These are phyloP conservation scores for Alternaria sp. DNA, from an alignment of 2,329 filamentous ascomycete genomes.

Conservation along the genomic window DNA sequence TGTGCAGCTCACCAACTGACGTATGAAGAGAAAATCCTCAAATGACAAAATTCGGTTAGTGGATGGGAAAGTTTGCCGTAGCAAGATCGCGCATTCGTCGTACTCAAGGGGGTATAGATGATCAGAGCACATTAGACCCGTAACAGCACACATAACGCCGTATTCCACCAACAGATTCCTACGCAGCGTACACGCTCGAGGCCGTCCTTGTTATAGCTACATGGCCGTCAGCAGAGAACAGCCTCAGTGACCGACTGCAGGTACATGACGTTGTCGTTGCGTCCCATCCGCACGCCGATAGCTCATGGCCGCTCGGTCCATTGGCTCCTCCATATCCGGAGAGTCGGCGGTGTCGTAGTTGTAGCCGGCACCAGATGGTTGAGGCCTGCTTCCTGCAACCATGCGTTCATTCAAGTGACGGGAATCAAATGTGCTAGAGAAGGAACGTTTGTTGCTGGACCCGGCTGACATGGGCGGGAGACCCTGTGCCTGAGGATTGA, in stretches of 20 bases:
- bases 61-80: conserved; percentile 10
- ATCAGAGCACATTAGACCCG: conserved; percentile 26
- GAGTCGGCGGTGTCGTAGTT: conserved; percentile 47
- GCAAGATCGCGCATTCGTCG: conserved; percentile 23
- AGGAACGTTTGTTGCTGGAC: conserved; percentile 57
- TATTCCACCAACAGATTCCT: conserved; percentile 23
- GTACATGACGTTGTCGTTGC: conserved; percentile 49
- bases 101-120: conserved; percentile 31
- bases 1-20: conserved; percentile 11
- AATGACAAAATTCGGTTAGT: not conserved
- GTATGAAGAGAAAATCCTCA: conserved; percentile 7
- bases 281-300: conserved; percentile 60
- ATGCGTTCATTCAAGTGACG: conserved; percentile 55
- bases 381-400: conserved; percentile 56
- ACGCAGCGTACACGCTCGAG: conserved; percentile 5
- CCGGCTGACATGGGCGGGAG: conserved; percentile 36
- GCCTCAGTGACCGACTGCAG: conserved; percentile 42
- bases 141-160: conserved; percentile 25
- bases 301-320: conserved; percentile 54
- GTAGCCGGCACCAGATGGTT: conserved; percentile 41
- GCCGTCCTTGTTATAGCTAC: conserved; percentile 6
- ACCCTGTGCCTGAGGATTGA: conserved; percentile 37
- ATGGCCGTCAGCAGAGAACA: conserved; percentile 21
- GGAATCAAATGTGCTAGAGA: conserved; percentile 57
- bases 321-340: conserved; percentile 53